Evolutionary conservation across 345 rosid species (phyloP).

Genomic region (Eucalyptus polybractea): DNA sequence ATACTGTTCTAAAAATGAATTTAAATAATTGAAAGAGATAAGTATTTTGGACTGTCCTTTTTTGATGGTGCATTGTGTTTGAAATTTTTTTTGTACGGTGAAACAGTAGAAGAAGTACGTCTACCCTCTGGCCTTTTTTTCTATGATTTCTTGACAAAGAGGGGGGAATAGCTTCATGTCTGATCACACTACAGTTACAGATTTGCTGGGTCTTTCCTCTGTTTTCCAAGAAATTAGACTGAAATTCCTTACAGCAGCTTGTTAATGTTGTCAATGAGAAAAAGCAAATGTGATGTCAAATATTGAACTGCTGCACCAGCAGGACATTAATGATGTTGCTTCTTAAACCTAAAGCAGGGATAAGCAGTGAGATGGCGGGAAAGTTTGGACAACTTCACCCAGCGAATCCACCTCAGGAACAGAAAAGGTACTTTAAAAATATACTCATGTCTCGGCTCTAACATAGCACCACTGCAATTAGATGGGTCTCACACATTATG

Average conservation of each 20-base stretch:
- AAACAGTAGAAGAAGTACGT: background rate
- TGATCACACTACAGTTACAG: background rate
- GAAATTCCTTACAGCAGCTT: background rate
- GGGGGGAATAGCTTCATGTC: background rate
- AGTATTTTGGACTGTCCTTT: background rate
- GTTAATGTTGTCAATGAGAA: background rate
- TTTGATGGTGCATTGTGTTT: background rate
- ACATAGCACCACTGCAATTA: background rate
- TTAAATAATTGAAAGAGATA: background rate
- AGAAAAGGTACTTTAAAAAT: conserved; percentile 29
- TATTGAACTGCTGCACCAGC: background rate
- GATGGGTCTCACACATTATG: background rate
- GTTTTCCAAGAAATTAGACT: background rate
- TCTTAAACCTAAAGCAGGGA: conserved; percentile 14
- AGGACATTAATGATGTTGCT: background rate
- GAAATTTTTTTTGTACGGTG: background rate
- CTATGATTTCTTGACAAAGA: background rate
- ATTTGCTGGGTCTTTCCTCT: background rate
- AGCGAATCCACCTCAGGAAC: conserved; percentile 10
- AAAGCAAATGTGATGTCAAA: background rate
- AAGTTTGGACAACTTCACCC: conserved; percentile 7
- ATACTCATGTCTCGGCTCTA: background rate
- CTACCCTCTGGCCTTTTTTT: background rate
- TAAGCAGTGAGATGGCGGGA: conserved; percentile 10
- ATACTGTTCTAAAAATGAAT: background rate